Base-by-base conservation (phyloP, 1,284 basidiomycete genomes). In the Ceratobasidium sp. region DNA sequence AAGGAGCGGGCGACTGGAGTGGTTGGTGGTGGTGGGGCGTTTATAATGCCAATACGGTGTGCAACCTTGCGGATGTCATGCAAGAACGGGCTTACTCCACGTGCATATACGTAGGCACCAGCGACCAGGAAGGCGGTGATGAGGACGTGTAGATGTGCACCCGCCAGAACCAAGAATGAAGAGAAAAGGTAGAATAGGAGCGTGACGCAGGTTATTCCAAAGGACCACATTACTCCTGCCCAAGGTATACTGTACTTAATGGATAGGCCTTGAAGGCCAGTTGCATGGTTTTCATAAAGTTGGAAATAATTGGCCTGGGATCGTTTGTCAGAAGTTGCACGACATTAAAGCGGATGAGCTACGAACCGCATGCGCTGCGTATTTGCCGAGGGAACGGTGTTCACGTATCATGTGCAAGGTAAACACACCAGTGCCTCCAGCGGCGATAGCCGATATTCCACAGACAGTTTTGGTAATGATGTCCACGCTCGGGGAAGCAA, bases 181-280 rank as follows among this genome's bases (percentile, higher is more conserved):
- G 62, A 54, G 21, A 56, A 33, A 1, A 67, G 7, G 19, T 42
- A 36, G n/a, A 67, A 30, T 19, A 67, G 25, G n/a, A 67, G 19
- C 13, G 52, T 52, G 11, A 56, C 41, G 25, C 52, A 54, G n/a
- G 62, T 67, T 14, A 30, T 13, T 19, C 52, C 62, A 27, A 67
- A 67, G 14, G 62, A 67, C 62, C 62, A 67, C 39, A 67, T 56
- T 2, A 67, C 62, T 9, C 62, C 62, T n/a, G 62, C 62, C 62
- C 62, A 67, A 2, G 62, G 62, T 13, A 56, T 16, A 36, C 62
- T 67, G 23, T 67, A 67, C 27, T 23, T 54, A 29, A 67, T 36
- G 1, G 62, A 67, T 19, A 67, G 30, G 2, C 54, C 52, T 36
- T 67, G 62, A 3, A 67, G 41, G 27, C 62, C 62, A 13, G 39